A percentile compares a stretch with the other conserved stretches of the same genome.
phyloP scores from a whole-genome alignment of 805 yeast species.

The Candida loeiensis region DNA sequence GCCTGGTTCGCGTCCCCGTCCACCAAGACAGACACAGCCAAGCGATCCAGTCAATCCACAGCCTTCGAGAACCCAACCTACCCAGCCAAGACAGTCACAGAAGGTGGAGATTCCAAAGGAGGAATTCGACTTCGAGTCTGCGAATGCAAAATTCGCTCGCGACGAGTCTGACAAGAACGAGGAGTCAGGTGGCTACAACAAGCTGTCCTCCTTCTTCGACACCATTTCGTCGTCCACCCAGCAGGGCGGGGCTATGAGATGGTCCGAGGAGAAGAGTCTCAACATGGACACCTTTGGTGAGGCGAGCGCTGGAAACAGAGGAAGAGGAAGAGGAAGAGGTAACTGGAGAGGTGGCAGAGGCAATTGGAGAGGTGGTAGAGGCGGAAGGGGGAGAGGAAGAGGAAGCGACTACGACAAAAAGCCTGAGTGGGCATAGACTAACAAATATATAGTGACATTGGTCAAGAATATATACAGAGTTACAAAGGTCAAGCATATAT shows the following conservation, averaged over 20 bases:
- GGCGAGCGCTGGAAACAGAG: conserved; percentile 40
- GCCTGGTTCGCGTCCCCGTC: conserved; percentile 11
- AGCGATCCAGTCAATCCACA: conserved; percentile 7
- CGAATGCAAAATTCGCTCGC: conserved; percentile 67
- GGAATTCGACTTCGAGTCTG: conserved; percentile 73
- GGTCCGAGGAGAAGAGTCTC: conserved; percentile 69
- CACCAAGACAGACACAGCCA: conserved; percentile 7
- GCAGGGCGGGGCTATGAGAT: conserved; percentile 49
- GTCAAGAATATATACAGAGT: neutral
- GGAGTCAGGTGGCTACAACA: conserved; percentile 53
- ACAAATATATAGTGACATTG: neutral
- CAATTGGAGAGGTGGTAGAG: conserved; percentile 15
- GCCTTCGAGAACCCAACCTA: conserved; percentile 5
- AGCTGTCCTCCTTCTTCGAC: conserved; percentile 85
- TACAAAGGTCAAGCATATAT: neutral
- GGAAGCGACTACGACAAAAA: conserved; percentile 22
- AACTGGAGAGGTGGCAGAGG: conserved; percentile 43
- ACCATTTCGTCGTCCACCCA: conserved; percentile 67
- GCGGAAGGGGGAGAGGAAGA: conserved; percentile 36
- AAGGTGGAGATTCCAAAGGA: conserved; percentile 41
- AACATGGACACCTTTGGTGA: conserved; percentile 86
- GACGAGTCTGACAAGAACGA: conserved; percentile 40
- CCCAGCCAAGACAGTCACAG: conserved; percentile 7
- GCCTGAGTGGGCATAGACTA: conserved; percentile 17
- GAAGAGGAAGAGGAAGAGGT: conserved; percentile 31